A percentile compares a stretch with the other conserved stretches of the same genome.
Conservation (phyloP, 2,329 filamentous ascomycete species). For the Aspergillus eucalypticola region DNA sequence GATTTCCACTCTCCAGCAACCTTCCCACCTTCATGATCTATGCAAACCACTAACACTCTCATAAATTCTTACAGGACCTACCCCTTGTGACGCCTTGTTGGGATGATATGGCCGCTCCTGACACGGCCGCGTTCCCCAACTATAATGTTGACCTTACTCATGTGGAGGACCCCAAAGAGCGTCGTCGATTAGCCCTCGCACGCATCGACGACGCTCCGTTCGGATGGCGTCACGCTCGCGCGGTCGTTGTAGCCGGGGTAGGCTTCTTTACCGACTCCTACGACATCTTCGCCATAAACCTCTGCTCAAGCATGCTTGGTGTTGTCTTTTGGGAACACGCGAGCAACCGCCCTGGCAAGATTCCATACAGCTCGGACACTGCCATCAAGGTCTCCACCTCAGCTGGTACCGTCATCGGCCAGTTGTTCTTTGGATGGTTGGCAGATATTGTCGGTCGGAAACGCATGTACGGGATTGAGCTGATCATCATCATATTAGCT, state of each 20-base stretch:
- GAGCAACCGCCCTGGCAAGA: conserved; percentile 44
- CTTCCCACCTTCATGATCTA: too few relatives aligned
- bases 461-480: conserved; percentile 80
- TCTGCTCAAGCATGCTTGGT: conserved; percentile 74
- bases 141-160: conserved; percentile 15
- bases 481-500: conserved; percentile 78
- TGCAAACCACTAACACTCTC: not conserved
- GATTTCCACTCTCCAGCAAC: too few relatives aligned
- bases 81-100: not conserved
- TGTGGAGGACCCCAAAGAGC: conserved; percentile 68
- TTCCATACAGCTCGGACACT: conserved; percentile 69
- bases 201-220: conserved; percentile 81
- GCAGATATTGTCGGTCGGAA: conserved; percentile 78
- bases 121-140: conserved; percentile 70
- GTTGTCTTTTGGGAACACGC: conserved; percentile 73
- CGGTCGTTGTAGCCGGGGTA: conserved; percentile 75
- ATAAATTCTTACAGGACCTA: not conserved
- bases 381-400: conserved; percentile 85
- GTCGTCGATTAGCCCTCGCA: conserved; percentile 73
- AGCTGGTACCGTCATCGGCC: conserved; percentile 78
- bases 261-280: conserved; percentile 90
- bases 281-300: conserved; percentile 75
- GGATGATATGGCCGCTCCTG: conserved; percentile 27
- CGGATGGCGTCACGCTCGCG: conserved; percentile 80
- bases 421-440: conserved; percentile 75